phyloP scores from a whole-genome alignment of 345 rosid species.

The Bretschneidera sinensis region DNA sequence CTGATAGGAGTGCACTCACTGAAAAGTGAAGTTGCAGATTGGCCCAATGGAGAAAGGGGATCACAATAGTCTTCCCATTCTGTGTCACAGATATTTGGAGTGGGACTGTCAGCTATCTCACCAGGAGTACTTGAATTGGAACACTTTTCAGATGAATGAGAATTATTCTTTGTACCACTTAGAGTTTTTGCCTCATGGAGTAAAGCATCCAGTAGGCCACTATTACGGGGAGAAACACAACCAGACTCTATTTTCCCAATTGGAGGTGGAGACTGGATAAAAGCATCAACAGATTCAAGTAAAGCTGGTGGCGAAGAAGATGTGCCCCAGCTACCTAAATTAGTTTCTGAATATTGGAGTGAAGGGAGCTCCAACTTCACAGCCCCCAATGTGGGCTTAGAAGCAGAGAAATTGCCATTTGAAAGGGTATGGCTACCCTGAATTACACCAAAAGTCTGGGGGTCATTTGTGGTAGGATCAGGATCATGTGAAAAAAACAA shows the following conservation, averaged over 20 bases:
- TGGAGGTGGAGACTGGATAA: constrained; percentile 77
- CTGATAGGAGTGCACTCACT: constrained; percentile 49
- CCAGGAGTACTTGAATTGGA: constrained; percentile 60
- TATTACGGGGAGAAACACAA: constrained; percentile 61
- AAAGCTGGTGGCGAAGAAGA: constrained; percentile 58
- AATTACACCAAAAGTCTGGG: constrained; percentile 47
- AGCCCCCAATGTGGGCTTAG: constrained; percentile 66
- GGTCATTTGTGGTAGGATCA: constrained; percentile 40
- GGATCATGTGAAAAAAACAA: constrained; percentile 46
- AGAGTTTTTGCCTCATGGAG: constrained; percentile 71
- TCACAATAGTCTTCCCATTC: constrained; percentile 60
- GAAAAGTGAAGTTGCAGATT: constrained; percentile 56
- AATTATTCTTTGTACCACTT: constrained; percentile 59
- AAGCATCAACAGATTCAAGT: constrained; percentile 67
- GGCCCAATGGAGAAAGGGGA: constrained; percentile 53
- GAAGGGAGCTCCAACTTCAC: constrained; percentile 99
- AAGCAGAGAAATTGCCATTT: constrained; percentile 86
- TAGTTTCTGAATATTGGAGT: constrained; percentile 93
- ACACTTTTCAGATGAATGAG: constrained; percentile 58
- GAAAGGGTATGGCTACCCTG: constrained; percentile 74
- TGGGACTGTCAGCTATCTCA: constrained; percentile 47
- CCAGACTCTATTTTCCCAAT: constrained; percentile 43
- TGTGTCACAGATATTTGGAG: constrained; percentile 42
- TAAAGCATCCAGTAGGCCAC: constrained; percentile 92
- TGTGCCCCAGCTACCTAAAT: constrained; percentile 69